Evolutionary conservation across 352 stramenopile species (phyloP), one percentile per base, ranked within the genome.

Genomic region (Pythium rhizo-oryzae): DNA sequence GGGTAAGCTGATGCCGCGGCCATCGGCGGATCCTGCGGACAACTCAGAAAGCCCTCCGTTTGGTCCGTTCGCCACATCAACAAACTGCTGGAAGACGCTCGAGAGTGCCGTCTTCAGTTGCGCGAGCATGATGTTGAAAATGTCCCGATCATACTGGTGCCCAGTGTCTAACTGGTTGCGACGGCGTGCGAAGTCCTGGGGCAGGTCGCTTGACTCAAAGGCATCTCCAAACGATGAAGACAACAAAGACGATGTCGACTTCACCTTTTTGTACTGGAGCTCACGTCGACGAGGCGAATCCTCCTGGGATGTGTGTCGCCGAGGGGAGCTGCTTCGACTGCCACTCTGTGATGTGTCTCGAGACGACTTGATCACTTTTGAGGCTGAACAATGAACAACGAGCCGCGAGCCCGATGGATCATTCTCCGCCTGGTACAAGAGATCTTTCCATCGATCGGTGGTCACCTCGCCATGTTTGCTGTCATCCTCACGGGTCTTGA

Each of bases 401-500:
- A 93, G 70, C 0, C 75, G 76, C 12, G 83, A 93, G 50, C 81
- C 81, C 12, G 64, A 67, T 11, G 84, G 83, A 21, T 92, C 71
- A 19, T 74, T 88, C 69, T 92, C 82, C 30, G 82, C 84, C 61
- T 92, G 85, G 41, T 86, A 84, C 7, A 93, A 58, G 16, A 96
- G 52, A 64, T 96, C 87, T 19, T 90, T 91, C 85, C 85, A 94
- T 13, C 87, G 75, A 67, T 93, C 88, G 0, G 64, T 90, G 15
- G 85, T 93, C 8, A 94, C 81, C 74, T 93, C 85, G 8, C 84
- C 84, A 41, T 91, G 75, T 54, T 90, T 91, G 37, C 85, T 84
- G 50, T 79, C 82, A 43, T 96, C 87, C 62, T 96, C 87, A 46
- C 90, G 85, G 1, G 87, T 96, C 53, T 91, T 91, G 65, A 96